phyloP scores from a whole-genome alignment of 2,329 filamentous ascomycete species.

The Pseudogymnoascus sp. region DNA sequence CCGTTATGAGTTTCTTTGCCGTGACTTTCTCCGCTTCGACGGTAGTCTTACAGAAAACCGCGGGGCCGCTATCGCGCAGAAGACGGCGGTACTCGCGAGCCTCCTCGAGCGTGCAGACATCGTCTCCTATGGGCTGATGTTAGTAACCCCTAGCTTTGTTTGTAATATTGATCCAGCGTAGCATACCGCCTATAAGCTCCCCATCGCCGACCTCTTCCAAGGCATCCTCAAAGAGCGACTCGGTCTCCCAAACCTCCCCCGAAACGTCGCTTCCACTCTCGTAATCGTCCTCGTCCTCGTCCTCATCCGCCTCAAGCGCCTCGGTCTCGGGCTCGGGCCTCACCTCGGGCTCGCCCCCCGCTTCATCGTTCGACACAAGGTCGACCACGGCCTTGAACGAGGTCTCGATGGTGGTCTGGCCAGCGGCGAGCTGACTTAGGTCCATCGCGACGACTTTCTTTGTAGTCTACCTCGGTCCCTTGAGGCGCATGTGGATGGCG shows the following conservation, averaged over 20 bases:
- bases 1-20: slow-evolving; percentile 75
- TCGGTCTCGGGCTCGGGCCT: not conserved
- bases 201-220: slow-evolving; percentile 40
- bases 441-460: slow-evolving; percentile 23
- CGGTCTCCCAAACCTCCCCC: slow-evolving; percentile 31
- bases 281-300: slow-evolving; percentile 14
- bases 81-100: slow-evolving; percentile 58
- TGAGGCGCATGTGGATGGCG: slow-evolving; percentile 14
- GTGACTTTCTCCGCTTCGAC: slow-evolving; percentile 61
- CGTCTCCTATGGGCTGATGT: slow-evolving; percentile 8
- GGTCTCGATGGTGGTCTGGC: slow-evolving; percentile 29
- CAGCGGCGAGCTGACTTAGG: slow-evolving; percentile 24
- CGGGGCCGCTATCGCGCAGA: slow-evolving; percentile 67
- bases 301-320: slow-evolving; percentile 13
- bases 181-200: slow-evolving; percentile 33
- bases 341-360: not conserved
- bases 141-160: not conserved
- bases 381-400: slow-evolving; percentile 19
- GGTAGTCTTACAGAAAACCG: slow-evolving; percentile 65
- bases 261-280: slow-evolving; percentile 10
- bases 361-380: slow-evolving; percentile 14
- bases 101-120: slow-evolving; percentile 56
- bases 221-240: slow-evolving; percentile 39
- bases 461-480: slow-evolving; percentile 18
- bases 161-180: not conserved